A percentile compares a stretch with the other conserved stretches of the same genome.
phyloP scores from a whole-genome alignment of 2,329 filamentous ascomycete genomes.

The Monosporascus sp. region DNA sequence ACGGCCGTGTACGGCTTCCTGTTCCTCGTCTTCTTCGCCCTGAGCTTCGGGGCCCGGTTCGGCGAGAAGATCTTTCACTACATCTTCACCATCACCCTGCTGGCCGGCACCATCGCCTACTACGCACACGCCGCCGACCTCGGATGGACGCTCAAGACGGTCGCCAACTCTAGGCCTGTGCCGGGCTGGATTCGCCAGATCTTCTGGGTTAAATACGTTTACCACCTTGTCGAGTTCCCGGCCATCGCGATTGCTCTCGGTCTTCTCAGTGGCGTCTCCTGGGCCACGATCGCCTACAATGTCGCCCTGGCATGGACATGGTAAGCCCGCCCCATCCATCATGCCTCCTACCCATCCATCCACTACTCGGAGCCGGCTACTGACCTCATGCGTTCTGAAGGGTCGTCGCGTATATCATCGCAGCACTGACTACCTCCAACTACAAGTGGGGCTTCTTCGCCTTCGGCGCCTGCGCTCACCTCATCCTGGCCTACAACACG shows the following conservation, averaged over 20 bases:
- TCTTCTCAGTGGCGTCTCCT: constrained; percentile 47
- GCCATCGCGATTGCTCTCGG: constrained; percentile 40
- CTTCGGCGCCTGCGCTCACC: constrained; percentile 44
- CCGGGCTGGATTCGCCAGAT: constrained; percentile 38
- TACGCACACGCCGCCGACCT: constrained; percentile 48
- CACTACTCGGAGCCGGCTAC: too few relatives aligned
- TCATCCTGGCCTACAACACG: constrained; percentile 41
- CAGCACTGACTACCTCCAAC: constrained; percentile 40
- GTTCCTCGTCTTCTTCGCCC: constrained; percentile 37
- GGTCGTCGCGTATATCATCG: constrained; percentile 45
- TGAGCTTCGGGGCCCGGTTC: constrained; percentile 36
- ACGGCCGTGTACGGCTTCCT: constrained; percentile 41
- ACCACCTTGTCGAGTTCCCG: constrained; percentile 47
- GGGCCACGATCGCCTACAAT: constrained; percentile 50
- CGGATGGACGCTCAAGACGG: constrained; percentile 36
- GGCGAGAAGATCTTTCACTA: constrained; percentile 54
- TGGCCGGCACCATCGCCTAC: constrained; percentile 46
- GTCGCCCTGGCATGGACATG: constrained; percentile 46
- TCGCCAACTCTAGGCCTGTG: constrained; percentile 27
- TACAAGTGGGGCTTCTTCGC: constrained; percentile 57
- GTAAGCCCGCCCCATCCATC: constrained; percentile 12
- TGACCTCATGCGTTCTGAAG: constrained; percentile 6
- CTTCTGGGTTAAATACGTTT: constrained; percentile 52
- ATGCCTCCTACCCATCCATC: too few relatives aligned
- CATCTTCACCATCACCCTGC: constrained; percentile 43